Evolutionary conservation across 768 basidiomycete genomes (phyloP).

Genomic region (Chlorophyllum brunneum): DNA sequence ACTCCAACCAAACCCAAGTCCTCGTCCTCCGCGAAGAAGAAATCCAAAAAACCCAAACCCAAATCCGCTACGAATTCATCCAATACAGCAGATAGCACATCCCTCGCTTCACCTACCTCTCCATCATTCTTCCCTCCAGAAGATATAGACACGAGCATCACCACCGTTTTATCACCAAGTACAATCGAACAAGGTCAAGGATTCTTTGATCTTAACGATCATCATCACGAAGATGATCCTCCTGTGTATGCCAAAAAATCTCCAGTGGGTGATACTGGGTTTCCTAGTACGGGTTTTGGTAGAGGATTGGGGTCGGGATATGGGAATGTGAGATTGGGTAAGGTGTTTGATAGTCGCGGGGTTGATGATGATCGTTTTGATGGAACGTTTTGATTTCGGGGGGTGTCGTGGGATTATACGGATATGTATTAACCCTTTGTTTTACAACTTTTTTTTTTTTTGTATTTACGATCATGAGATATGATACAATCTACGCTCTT

Average conservation of each 20-base stretch:
- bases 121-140: constrained; percentile 23
- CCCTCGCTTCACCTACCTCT: constrained; percentile 38
- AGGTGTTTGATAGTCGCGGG: not conserved
- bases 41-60: constrained; percentile 6
- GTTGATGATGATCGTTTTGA: not conserved
- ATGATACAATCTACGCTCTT: too few relatives aligned
- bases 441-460: too few relatives aligned
- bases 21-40: constrained; percentile 4
- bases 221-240: not conserved
- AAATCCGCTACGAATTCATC: constrained; percentile 26
- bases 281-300: constrained; percentile 13
- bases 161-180: constrained; percentile 21
- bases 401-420: too few relatives aligned
- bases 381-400: constrained; percentile 1
- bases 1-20: not conserved
- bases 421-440: too few relatives aligned
- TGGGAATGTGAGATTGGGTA: not conserved
- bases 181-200: constrained; percentile 28
- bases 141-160: constrained; percentile 11
- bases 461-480: too few relatives aligned
- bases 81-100: constrained; percentile 36
- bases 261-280: not conserved
- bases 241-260: too few relatives aligned
- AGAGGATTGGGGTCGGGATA: not conserved
- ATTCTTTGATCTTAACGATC: constrained; percentile 33